These are phyloP conservation scores for Oleoguttula mirabilis DNA, from an alignment of 495 filamentous ascomycete species.

Conservation along the genomic window DNA sequence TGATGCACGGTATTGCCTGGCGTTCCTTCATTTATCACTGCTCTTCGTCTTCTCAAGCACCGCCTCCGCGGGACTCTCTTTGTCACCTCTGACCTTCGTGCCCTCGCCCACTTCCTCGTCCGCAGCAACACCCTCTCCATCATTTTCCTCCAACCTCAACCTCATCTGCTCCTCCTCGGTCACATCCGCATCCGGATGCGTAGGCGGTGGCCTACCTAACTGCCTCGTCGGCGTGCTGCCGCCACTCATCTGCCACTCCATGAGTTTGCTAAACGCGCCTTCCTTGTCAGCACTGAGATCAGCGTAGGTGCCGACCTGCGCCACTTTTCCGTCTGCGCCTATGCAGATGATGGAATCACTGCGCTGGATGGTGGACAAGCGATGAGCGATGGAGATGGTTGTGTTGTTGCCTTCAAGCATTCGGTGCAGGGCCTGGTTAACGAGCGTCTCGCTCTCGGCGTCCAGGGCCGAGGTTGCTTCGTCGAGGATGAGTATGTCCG, in stretches of 20 bases:
- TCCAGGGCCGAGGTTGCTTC: constrained; percentile 71
- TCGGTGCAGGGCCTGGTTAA: constrained; percentile 73
- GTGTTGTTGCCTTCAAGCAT: constrained; percentile 79
- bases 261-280: constrained; percentile 83
- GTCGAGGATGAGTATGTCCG: constrained; percentile 91
- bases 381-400: constrained; percentile 92
- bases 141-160: constrained; percentile 13
- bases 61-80: constrained; percentile 14
- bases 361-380: constrained; percentile 89
- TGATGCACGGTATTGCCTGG: too few species aligned
- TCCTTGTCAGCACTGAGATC: constrained; percentile 57
- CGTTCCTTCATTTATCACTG: too few species aligned
- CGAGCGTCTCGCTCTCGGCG: constrained; percentile 92
- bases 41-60: constrained; percentile 18
- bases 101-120: constrained; percentile 22
- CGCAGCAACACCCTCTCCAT: constrained; percentile 15
- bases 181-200: constrained; percentile 11
- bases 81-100: constrained; percentile 17
- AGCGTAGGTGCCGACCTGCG: constrained; percentile 74
- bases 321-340: constrained; percentile 68
- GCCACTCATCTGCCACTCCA: constrained; percentile 89
- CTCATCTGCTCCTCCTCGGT: constrained; percentile 33
- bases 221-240: constrained; percentile 38
- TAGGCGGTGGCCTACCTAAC: constrained; percentile 4
- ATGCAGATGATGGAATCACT: constrained; percentile 88